A percentile compares a stretch with the other conserved stretches of the same genome.
Conservation (phyloP, 1,139 yeast genomes). For the Taphrina flavorubra region DNA sequence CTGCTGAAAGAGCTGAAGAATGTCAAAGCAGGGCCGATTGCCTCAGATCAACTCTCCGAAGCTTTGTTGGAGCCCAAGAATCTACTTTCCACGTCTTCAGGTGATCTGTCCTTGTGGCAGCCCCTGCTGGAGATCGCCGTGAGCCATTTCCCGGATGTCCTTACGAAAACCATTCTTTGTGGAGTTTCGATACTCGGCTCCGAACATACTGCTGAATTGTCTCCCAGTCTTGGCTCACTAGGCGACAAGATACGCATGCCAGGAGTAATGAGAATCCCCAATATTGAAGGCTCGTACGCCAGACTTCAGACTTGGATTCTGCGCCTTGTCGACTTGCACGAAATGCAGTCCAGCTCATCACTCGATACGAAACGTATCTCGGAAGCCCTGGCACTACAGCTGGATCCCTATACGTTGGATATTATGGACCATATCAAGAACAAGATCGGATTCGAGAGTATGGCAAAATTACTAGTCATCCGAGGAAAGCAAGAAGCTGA, state of each 20-base stretch:
- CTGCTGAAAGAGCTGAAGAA: constrained; percentile 15
- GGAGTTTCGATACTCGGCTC: constrained; percentile 24
- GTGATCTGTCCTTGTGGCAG: constrained; percentile 7
- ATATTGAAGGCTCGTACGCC: constrained; percentile 9
- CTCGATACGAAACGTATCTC: not conserved
- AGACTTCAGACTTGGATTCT: constrained; percentile 23
- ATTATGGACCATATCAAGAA: constrained; percentile 2
- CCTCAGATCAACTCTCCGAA: not conserved
- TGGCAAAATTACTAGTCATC: not conserved
- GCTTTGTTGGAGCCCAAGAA: constrained; percentile 20
- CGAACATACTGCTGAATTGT: not conserved
- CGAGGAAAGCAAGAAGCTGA: constrained; percentile 3
- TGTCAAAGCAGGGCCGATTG: constrained; percentile 3
- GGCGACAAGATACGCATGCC: not conserved
- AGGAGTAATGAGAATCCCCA: not conserved
- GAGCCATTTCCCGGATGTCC: constrained; percentile 9
- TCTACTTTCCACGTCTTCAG: constrained; percentile 17
- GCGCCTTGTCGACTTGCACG: not conserved
- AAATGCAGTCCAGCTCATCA: not conserved
- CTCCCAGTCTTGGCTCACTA: not conserved
- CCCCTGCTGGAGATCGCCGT: constrained; percentile 30
- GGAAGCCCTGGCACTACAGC: constrained; percentile 16
- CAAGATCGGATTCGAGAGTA: not conserved
- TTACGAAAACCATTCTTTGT: not conserved
- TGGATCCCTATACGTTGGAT: constrained; percentile 15